Base-by-base conservation (phyloP, 2,329 filamentous ascomycete species). In the Pseudogymnoascus verrucosus region DNA sequence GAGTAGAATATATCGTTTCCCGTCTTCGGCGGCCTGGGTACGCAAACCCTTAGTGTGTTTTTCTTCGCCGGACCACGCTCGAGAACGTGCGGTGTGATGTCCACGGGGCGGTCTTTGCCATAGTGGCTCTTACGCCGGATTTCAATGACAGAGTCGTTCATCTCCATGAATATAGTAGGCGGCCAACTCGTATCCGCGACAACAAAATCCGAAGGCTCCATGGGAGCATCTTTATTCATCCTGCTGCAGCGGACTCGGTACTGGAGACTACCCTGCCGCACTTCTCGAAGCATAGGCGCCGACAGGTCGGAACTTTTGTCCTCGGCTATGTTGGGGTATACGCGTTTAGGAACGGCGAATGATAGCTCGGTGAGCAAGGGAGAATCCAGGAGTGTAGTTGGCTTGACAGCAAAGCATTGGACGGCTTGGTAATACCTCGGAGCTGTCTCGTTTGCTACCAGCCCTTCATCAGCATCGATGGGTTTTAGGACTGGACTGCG, bases 71-170 rank as follows among this genome's bases (percentile, higher is more conserved):
- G 14, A 69, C 69, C 14, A 62, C 67, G 31, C 72, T 65, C 40
- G 60, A 47, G 68, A 19, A 76, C 65, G 8, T 83, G 73, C 0
- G 73, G 66, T 1, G 91, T 92, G 23, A 96, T 77, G 68, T 96
- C 91, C 5, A 90, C 78, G 0, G 93, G 87, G 7, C 91, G 74
- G 69, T 96, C 90, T 68, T 87, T 90, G 10, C 87, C 87, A 70
- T 93, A 83, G 66, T 95, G 87, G 0, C 84, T 74, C 69, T 90
- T 91, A 28, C 89, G 83, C 42, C 88, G 83, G 8, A 85, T 73
- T 23, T 79, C 77, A 14, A 91, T 73, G 10, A 85, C 77, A 0
- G 75, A 71, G 0, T 74, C 78, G 68, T 96, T 96, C 65, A 96
- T 74, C 14, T 82, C 79, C 65, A 93, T 79, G 65, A 87, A 90